phyloP scores from a whole-genome alignment of 2,329 filamentous ascomycete species.

The Venturia carpophila region DNA sequence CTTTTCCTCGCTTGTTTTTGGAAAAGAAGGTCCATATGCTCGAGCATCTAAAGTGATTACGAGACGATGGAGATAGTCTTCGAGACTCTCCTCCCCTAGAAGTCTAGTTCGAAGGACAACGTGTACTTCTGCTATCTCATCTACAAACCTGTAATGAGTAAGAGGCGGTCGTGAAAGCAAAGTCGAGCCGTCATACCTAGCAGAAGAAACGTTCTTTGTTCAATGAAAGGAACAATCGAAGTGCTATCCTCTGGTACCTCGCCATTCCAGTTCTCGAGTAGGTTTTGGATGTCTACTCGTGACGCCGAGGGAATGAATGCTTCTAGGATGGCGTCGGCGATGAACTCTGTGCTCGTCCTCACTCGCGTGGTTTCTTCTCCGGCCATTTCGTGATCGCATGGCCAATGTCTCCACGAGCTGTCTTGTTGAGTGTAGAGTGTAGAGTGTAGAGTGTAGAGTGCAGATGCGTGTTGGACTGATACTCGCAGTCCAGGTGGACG shows the following conservation, averaged over 20 bases:
- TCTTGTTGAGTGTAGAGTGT: neutral
- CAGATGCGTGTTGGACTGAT: neutral
- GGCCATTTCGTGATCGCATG: neutral
- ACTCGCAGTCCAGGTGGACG: no score
- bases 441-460: neutral
- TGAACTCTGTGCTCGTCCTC: slow-evolving; percentile 21
- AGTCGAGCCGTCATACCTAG: slow-evolving; percentile 52
- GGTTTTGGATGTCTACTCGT: slow-evolving; percentile 30
- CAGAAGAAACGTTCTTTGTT: slow-evolving; percentile 57
- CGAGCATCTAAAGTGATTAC: slow-evolving; percentile 59
- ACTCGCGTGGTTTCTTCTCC: neutral
- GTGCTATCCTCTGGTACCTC: slow-evolving; percentile 36
- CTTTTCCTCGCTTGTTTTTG: slow-evolving; percentile 17
- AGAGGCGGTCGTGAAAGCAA: slow-evolving; percentile 36
- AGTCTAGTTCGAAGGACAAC: slow-evolving; percentile 59
- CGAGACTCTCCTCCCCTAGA: slow-evolving; percentile 49
- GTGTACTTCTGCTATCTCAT: slow-evolving; percentile 64
- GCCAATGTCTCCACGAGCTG: neutral
- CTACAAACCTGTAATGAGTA: slow-evolving; percentile 50
- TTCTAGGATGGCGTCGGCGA: slow-evolving; percentile 21
- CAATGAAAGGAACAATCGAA: slow-evolving; percentile 48
- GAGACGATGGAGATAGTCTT: slow-evolving; percentile 54
- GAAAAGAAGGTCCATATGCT: slow-evolving; percentile 37
- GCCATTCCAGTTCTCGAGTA: slow-evolving; percentile 40
- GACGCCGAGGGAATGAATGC: slow-evolving; percentile 32